Conservation (phyloP, 768 basidiomycete genomes). For the Trametes gibbosa region DNA sequence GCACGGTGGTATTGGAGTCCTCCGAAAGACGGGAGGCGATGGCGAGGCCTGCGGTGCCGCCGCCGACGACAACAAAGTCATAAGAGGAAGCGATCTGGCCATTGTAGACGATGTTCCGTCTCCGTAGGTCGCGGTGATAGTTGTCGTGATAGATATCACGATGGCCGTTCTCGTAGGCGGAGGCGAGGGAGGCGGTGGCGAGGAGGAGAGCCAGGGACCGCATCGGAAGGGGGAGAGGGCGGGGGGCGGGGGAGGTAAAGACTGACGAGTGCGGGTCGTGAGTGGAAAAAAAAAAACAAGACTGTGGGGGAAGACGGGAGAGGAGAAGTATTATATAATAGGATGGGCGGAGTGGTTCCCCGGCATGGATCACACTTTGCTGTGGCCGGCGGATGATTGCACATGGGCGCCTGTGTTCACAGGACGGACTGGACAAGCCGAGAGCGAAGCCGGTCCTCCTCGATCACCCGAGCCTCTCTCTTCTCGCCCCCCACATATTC, state of each 20-base stretch:
- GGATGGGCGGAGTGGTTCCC: neutral
- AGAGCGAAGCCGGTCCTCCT: neutral
- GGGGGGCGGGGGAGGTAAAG: slow-evolving; percentile 5
- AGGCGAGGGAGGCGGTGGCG: slow-evolving; percentile 18
- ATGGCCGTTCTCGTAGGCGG: slow-evolving; percentile 18
- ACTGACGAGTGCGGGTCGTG: slow-evolving; percentile 12
- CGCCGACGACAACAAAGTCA: slow-evolving; percentile 55
- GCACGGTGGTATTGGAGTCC: slow-evolving; percentile 41
- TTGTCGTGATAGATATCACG: slow-evolving; percentile 21
- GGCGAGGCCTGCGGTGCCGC: slow-evolving; percentile 46
- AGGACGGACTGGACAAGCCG: neutral
- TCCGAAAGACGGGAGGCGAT: slow-evolving; percentile 47
- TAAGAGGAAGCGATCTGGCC: slow-evolving; percentile 40
- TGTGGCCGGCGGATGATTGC: neutral
- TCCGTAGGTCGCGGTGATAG: slow-evolving; percentile 15
- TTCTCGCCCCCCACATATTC: neutral
- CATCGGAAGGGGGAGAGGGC: slow-evolving; percentile 15
- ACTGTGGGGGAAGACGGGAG: neutral
- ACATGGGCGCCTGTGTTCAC: neutral
- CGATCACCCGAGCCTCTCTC: no score
- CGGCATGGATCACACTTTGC: neutral
- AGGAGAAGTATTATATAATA: neutral
- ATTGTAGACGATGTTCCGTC: slow-evolving; percentile 40
- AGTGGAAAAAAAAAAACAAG: neutral
- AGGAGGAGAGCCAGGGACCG: slow-evolving; percentile 23